Percentiles rank a stretch among this genome's conserved stretches.
phyloP scores from a whole-genome alignment of 495 filamentous ascomycete species.

The Annulohypoxylon bovei region DNA sequence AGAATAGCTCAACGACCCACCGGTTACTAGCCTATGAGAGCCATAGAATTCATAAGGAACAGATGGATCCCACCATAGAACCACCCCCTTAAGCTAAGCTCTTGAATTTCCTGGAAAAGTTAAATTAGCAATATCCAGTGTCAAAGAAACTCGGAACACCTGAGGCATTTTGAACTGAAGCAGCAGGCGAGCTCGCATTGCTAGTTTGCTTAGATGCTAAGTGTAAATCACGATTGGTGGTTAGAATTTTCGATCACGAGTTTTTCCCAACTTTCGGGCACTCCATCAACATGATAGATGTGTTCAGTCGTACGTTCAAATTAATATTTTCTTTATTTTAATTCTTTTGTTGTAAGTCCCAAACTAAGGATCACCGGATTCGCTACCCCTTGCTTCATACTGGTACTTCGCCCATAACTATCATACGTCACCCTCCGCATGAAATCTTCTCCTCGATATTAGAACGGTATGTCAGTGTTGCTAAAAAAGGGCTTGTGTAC shows the following conservation, averaged over 20 bases:
- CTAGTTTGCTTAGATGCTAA: conserved; percentile 7
- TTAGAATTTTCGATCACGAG: conserved; percentile 13
- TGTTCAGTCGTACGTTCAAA: background rate
- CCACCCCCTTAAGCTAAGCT: conserved; percentile 26
- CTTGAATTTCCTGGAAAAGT: conserved; percentile 15
- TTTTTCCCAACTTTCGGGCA: background rate
- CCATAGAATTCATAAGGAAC: conserved; percentile 31
- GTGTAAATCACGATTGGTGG: conserved; percentile 24
- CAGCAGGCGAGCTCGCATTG: conserved; percentile 13
- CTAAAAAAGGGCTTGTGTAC: background rate
- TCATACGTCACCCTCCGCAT: conserved; percentile 28
- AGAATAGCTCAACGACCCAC: conserved; percentile 15
- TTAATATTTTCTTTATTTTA: background rate
- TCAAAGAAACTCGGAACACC: conserved; percentile 21
- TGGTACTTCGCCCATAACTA: background rate
- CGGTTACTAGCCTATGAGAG: conserved; percentile 21
- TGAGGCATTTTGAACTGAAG: conserved; percentile 38
- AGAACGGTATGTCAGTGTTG: conserved; percentile 2
- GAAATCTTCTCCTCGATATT: conserved; percentile 2
- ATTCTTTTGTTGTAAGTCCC: background rate
- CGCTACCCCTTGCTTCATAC: conserved; percentile 21
- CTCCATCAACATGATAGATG: background rate
- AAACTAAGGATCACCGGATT: conserved; percentile 8
- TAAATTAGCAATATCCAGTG: conserved; percentile 30
- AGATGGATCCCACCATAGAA: background rate